Conservation (phyloP, 164 flowering plant species). For the Echeveria elegans region DNA sequence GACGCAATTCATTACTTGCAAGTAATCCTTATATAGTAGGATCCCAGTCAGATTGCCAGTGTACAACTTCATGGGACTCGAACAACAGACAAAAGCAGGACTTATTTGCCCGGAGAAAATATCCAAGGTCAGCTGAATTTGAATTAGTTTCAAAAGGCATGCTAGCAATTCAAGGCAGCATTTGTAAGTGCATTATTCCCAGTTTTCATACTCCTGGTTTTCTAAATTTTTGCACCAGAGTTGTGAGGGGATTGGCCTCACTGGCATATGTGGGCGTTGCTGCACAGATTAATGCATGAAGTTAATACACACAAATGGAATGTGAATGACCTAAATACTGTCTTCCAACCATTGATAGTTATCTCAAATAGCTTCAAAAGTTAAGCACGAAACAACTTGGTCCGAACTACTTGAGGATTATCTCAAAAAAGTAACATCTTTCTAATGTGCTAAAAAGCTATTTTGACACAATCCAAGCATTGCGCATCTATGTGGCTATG, state of each 20-base stretch:
- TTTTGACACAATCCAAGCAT: not conserved
- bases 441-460: not conserved
- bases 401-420: not conserved
- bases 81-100: not conserved
- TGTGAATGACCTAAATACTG: not conserved
- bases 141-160: not conserved
- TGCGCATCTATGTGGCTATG: not conserved
- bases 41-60: not conserved
- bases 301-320: not conserved
- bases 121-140: not conserved
- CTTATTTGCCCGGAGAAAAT: not conserved
- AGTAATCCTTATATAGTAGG: not conserved
- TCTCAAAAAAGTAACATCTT: not conserved
- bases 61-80: not conserved
- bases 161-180: not conserved
- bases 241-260: conserved; percentile 88
- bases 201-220: conserved; percentile 53
- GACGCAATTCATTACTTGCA: not conserved
- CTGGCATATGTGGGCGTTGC: conserved; percentile 88
- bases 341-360: not conserved
- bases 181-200: not conserved
- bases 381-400: not conserved
- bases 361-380: not conserved
- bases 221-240: conserved; percentile 97
- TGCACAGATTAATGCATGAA: conserved; percentile 27